Base-by-base conservation (phyloP, 139 green algal genomes). In the Asterochloris sp. region DNA sequence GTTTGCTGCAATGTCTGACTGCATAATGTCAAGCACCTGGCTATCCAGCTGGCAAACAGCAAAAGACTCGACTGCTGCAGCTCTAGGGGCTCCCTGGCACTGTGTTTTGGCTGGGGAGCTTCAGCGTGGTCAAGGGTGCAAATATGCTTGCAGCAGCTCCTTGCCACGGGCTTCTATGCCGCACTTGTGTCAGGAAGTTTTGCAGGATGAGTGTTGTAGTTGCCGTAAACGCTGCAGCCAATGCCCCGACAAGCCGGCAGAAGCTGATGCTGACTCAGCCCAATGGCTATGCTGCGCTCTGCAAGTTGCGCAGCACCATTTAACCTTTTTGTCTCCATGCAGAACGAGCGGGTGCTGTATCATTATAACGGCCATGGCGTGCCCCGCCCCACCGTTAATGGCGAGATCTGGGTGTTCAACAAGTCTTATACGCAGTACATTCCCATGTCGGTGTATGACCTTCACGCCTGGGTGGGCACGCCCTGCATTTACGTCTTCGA, bases 301-400 rank as follows among this genome's bases (percentile, higher is more conserved):
- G 38, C 38, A 54, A 6, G 6, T 54, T 54, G 38, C 38, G 38
- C 21, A 71, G 66, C 66, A 71, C 14, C 17, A 24, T 21, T 10
- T 24, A 10, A 71, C 66, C 8, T 2, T 10, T 71, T 21, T 1
- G 66, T 71, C 66, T 71, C 66, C 21, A 21, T 84, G 77, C 91
- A 96, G 91, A 93, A 89, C 15, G 97, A 99, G 89, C 91, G 97
- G 0, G 95, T 99, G 71, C 90, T 99, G 83, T 98, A 99, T 83
- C 97, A 99, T 87, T 99, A 99, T 92, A 99, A 99, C 87, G 97
- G 97, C 19, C 97, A 99, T 84, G 97, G 97, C 63, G 97, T 99
- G 80, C 97, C 97, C 29, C 92, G 93, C 54, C 97, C 97, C 12
- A 99, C 97, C 13, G 88, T 87, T 11, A 99, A 99, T 84, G 97